These are phyloP conservation scores for Macrotyloma uniflorum DNA, from an alignment of 306 rosid genomes.

Conservation along the genomic window DNA sequence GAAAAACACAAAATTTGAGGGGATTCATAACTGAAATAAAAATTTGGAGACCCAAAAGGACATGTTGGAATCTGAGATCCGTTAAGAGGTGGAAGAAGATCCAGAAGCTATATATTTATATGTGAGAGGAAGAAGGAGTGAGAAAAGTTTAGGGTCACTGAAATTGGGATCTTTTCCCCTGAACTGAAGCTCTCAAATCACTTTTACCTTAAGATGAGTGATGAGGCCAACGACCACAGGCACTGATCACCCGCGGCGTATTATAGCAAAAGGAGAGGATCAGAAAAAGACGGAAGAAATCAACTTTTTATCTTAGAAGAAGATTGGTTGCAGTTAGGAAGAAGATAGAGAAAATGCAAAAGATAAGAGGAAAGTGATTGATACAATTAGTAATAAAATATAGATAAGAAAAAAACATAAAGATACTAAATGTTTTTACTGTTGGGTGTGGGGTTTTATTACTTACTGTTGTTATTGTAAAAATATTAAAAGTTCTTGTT, in stretches of 20 bases:
- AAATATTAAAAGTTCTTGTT: too few species aligned
- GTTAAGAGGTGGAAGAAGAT: slow-evolving; percentile 33
- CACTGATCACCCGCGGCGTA: slow-evolving; percentile 24
- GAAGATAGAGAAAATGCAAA: neutral
- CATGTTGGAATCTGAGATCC: slow-evolving; percentile 47
- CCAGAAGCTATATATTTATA: slow-evolving; percentile 14
- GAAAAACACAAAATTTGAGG: neutral
- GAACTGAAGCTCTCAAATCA: slow-evolving; percentile 30
- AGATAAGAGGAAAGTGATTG: neutral
- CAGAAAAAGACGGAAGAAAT: neutral
- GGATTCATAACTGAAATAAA: slow-evolving; percentile 14
- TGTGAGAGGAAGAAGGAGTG: neutral
- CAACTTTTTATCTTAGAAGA: neutral
- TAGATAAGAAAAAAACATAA: neutral
- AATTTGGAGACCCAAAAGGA: neutral
- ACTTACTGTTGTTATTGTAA: too few species aligned
- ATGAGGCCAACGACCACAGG: slow-evolving; percentile 25
- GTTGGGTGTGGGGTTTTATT: neutral
- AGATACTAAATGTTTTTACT: neutral
- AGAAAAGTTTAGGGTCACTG: slow-evolving; percentile 36
- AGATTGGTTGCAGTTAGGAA: neutral
- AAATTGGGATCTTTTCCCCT: slow-evolving; percentile 46
- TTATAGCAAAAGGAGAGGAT: slow-evolving; percentile 38
- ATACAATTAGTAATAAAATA: too few species aligned
- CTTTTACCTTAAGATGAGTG: slow-evolving; percentile 13